Percentiles rank a stretch among this genome's conserved stretches.
Conservation (phyloP, 2,329 filamentous ascomycete species). For the Fusarium xylarioides region DNA sequence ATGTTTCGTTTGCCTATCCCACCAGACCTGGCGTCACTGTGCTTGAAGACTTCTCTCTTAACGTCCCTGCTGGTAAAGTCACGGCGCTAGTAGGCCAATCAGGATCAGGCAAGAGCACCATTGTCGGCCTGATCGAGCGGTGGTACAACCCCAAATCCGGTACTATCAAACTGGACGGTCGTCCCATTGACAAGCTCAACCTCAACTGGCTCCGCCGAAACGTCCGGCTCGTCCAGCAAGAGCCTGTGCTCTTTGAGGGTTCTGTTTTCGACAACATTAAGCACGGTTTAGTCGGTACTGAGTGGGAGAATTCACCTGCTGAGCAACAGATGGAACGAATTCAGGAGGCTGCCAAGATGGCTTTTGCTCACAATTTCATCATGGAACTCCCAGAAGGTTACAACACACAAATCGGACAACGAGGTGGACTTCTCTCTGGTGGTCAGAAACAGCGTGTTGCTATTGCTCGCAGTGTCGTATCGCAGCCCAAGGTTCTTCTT, state of each 20-base stretch:
- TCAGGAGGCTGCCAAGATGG: conserved; percentile 56
- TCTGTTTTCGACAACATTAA: conserved; percentile 65
- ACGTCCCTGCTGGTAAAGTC: conserved; percentile 56
- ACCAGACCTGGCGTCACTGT: conserved; percentile 54
- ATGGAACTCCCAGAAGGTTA: conserved; percentile 56
- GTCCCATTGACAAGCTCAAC: conserved; percentile 47
- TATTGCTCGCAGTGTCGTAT: conserved; percentile 71
- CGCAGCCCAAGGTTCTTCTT: conserved; percentile 67
- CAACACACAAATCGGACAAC: conserved; percentile 68
- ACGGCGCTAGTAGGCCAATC: conserved; percentile 53
- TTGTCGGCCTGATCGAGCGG: conserved; percentile 51
- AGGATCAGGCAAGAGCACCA: conserved; percentile 53
- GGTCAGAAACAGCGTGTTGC: conserved; percentile 73
- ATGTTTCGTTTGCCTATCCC: conserved; percentile 57
- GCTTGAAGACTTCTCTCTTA: conserved; percentile 53
- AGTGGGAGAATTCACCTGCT: conserved; percentile 49
- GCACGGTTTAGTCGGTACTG: conserved; percentile 56
- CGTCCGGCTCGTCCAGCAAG: conserved; percentile 52
- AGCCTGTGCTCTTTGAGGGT: conserved; percentile 56
- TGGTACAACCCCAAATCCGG: conserved; percentile 51
- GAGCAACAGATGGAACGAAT: conserved; percentile 56
- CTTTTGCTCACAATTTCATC: conserved; percentile 63
- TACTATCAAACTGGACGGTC: conserved; percentile 50
- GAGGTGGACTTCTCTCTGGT: conserved; percentile 71
- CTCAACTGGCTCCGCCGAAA: conserved; percentile 52